Percentiles rank a stretch among this genome's conserved stretches.
phyloP scores from a whole-genome alignment of 2,329 filamentous ascomycete species.

The Pseudocercospora crystallina region DNA sequence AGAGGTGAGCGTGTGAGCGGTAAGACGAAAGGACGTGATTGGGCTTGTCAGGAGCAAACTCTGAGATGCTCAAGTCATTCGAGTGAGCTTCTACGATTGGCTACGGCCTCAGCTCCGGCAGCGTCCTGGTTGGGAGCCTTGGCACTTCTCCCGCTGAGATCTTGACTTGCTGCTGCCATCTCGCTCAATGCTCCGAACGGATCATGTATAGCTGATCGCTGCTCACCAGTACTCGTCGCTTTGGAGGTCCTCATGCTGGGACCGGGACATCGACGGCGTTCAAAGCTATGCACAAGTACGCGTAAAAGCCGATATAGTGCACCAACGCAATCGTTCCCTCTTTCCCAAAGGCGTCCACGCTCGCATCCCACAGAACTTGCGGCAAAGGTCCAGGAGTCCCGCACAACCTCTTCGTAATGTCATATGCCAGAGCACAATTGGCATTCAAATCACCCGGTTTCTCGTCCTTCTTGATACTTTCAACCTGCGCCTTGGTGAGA shows the following conservation, averaged over 20 bases:
- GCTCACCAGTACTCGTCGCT: not conserved
- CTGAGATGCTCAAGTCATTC: no score
- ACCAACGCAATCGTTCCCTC: constrained; percentile 26
- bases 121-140: no score
- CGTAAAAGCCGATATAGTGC: constrained; percentile 28
- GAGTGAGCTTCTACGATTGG: no score
- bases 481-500: constrained; percentile 16
- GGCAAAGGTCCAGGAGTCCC: constrained; percentile 22
- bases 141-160: no score
- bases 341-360: constrained; percentile 22
- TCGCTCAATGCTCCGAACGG: no score
- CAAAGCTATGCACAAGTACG: constrained; percentile 25
- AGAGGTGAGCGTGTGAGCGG: no score
- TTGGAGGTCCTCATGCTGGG: not conserved
- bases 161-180: no score
- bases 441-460: constrained; percentile 25
- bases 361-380: constrained; percentile 19
- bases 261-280: constrained; percentile 26
- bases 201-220: not conserved
- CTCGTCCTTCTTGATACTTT: constrained; percentile 16
- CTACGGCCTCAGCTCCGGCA: no score
- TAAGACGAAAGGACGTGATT: no score
- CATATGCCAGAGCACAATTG: constrained; percentile 22
- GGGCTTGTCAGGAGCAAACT: no score
- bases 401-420: constrained; percentile 24